phyloP scores from a whole-genome alignment of 2,329 filamentous ascomycete species.

The Graphilbum ipis-grandicollis region DNA sequence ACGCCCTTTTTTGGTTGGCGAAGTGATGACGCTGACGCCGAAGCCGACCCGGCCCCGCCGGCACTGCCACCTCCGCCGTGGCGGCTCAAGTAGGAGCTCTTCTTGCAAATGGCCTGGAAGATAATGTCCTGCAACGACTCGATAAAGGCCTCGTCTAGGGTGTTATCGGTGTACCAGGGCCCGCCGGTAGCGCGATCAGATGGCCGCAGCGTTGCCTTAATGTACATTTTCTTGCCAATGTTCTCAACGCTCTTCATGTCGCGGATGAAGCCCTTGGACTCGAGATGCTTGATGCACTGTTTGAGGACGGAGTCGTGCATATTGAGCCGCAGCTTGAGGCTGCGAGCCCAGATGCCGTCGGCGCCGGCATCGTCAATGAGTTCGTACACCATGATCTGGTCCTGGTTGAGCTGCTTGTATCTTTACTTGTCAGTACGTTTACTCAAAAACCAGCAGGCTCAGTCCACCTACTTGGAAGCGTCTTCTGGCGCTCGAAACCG shows the following conservation, averaged over 20 bases:
- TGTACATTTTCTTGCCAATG: constrained; percentile 88
- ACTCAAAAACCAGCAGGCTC: no score
- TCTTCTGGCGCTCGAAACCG: constrained; percentile 40
- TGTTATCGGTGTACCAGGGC: constrained; percentile 84
- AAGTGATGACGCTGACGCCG: neutral
- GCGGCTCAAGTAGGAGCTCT: constrained; percentile 48
- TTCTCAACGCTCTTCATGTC: constrained; percentile 84
- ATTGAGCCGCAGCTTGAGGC: constrained; percentile 61
- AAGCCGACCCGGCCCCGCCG: constrained; percentile 15
- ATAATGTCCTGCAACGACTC: constrained; percentile 56
- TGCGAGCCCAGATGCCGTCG: constrained; percentile 82
- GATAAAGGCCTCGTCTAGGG: constrained; percentile 79
- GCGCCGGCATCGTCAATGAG: constrained; percentile 73
- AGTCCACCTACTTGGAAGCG: constrained; percentile 42
- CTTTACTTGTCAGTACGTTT: neutral
- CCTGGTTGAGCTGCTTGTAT: constrained; percentile 49
- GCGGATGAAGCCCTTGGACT: constrained; percentile 66
- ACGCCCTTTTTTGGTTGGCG: constrained; percentile 25
- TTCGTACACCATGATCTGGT: constrained; percentile 70
- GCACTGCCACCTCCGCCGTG: constrained; percentile 16
- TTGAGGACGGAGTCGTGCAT: constrained; percentile 73
- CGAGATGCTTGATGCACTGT: constrained; percentile 67
- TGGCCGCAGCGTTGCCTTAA: constrained; percentile 69
- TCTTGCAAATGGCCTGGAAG: constrained; percentile 52
- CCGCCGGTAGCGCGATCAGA: constrained; percentile 85